A percentile compares a stretch with the other conserved stretches of the same genome.
These are phyloP conservation scores for Austroboletus niveus DNA, from an alignment of 1,284 basidiomycete species.

Conservation along the genomic window DNA sequence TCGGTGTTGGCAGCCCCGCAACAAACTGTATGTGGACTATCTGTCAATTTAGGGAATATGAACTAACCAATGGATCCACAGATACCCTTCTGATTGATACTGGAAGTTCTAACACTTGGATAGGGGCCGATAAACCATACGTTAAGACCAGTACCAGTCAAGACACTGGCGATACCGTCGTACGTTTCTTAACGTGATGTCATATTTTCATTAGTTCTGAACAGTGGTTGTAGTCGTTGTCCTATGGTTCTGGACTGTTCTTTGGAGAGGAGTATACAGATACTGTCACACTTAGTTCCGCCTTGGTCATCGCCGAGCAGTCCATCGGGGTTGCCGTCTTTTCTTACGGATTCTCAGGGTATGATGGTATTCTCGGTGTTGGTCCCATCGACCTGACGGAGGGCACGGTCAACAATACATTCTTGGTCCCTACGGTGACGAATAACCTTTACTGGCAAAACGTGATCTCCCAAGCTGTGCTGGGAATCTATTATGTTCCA, in stretches of 20 bases:
- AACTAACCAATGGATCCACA: not conserved
- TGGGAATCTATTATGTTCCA: constrained; percentile 54
- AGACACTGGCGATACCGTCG: constrained; percentile 42
- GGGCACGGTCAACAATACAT: constrained; percentile 29
- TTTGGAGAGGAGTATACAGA: constrained; percentile 53
- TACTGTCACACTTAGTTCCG: constrained; percentile 41
- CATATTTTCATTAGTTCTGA: not conserved
- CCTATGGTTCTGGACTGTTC: constrained; percentile 54
- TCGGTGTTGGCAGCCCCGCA: too few relatives aligned
- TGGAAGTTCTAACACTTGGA: constrained; percentile 40
- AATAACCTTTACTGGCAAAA: constrained; percentile 43
- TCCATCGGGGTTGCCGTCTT: constrained; percentile 51
- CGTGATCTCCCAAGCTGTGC: constrained; percentile 41
- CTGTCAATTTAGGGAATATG: too few relatives aligned
- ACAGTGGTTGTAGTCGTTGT: constrained; percentile 30
- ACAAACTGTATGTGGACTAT: too few relatives aligned
- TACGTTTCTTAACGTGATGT: constrained; percentile 5
- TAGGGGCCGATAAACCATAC: constrained; percentile 37
- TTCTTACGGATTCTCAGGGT: constrained; percentile 39
- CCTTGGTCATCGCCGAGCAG: constrained; percentile 48
- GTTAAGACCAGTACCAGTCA: constrained; percentile 41
- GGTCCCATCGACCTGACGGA: constrained; percentile 53
- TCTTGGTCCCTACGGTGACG: constrained; percentile 41
- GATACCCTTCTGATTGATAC: constrained; percentile 30
- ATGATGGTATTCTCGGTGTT: constrained; percentile 59